These are phyloP conservation scores for Tolypocladium amazonense DNA, from an alignment of 2,329 filamentous ascomycete genomes.

Conservation along the genomic window DNA sequence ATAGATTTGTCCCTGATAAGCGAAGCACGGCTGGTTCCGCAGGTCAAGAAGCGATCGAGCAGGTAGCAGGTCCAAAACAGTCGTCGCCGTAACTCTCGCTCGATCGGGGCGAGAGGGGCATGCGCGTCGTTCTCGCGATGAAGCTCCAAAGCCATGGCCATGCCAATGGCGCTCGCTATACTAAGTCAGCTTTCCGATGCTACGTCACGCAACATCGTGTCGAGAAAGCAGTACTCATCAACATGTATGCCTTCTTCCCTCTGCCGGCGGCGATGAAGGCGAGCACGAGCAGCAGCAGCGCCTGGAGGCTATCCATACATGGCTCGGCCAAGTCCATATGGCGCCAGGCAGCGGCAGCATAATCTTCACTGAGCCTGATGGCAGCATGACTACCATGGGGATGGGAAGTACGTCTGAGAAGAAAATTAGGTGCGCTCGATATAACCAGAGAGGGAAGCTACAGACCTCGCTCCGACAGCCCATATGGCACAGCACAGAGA, in stretches of 20 bases:
- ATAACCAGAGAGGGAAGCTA: not conserved
- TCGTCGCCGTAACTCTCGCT: constrained; percentile 67
- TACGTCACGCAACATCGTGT: not conserved
- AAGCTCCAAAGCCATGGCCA: constrained; percentile 73
- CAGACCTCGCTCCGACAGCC: constrained; percentile 52
- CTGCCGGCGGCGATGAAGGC: constrained; percentile 68
- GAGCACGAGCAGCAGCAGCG: constrained; percentile 63
- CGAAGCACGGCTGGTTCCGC: constrained; percentile 73
- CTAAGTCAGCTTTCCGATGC: not conserved
- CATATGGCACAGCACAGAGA: constrained; percentile 47
- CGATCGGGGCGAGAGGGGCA: constrained; percentile 50
- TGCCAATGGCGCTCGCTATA: constrained; percentile 43
- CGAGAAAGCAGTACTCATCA: constrained; percentile 49
- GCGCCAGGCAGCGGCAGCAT: constrained; percentile 56
- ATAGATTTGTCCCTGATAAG: constrained; percentile 70
- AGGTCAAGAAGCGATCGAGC: constrained; percentile 73
- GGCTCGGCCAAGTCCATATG: constrained; percentile 73
- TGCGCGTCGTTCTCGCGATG: constrained; percentile 63
- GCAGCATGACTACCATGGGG: constrained; percentile 57
- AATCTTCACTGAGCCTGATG: constrained; percentile 59
- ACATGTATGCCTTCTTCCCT: constrained; percentile 80
- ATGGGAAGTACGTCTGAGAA: constrained; percentile 53
- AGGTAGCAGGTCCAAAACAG: constrained; percentile 86
- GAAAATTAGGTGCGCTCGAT: not conserved
- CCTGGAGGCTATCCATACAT: constrained; percentile 66